A percentile compares a stretch with the other conserved stretches of the same genome.
phyloP scores from a whole-genome alignment of 176 grass and related monocot genomes.

The Triticum urartu region DNA sequence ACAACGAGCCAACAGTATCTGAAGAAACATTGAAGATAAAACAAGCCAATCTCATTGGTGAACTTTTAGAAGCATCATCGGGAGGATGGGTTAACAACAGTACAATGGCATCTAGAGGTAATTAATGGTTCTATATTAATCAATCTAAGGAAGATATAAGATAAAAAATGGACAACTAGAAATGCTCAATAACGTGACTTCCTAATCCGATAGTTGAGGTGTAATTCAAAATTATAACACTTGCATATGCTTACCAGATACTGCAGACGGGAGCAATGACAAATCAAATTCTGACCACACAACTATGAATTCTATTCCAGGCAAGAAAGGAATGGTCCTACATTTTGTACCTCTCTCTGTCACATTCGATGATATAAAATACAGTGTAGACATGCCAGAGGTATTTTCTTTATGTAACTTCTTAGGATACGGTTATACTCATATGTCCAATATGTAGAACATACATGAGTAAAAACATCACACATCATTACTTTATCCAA shows the following conservation, averaged over 20 bases:
- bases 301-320: constrained; percentile 26
- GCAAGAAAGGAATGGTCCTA: constrained; percentile 79
- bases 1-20: constrained; percentile 52
- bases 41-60: constrained; percentile 54
- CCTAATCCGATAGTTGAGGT: neutral
- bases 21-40: constrained; percentile 63
- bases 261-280: constrained; percentile 16
- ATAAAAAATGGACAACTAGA: neutral
- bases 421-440: neutral
- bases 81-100: constrained; percentile 25
- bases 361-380: constrained; percentile 70
- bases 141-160: neutral
- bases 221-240: neutral
- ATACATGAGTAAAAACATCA: neutral
- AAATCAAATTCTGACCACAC: constrained; percentile 24
- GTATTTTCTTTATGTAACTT: constrained; percentile 36
- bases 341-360: constrained; percentile 67
- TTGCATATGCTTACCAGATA: constrained; percentile 26
- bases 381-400: constrained; percentile 78
- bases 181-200: neutral
- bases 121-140: neutral
- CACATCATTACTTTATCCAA: constrained; percentile 6
- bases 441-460: neutral
- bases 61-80: constrained; percentile 40
- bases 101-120: constrained; percentile 34